Percentiles rank a stretch among this genome's conserved stretches.
Evolutionary conservation across 805 yeast species (phyloP).

Genomic region (Novakomyces olei): DNA sequence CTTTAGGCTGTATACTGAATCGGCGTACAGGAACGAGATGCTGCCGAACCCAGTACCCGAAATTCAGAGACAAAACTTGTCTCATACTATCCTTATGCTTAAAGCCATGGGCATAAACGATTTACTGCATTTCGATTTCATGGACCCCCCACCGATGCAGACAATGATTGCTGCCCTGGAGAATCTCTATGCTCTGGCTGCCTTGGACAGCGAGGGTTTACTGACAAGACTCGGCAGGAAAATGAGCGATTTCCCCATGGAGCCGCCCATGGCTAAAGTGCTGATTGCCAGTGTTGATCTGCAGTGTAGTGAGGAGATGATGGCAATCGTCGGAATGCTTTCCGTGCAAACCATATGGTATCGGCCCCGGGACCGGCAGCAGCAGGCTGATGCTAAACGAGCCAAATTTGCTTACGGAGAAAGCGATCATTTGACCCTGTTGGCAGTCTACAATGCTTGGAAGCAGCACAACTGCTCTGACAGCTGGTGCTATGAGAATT

Average conservation of each 20-base stretch:
- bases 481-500: slow-evolving; percentile 73
- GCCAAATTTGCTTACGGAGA: slow-evolving; percentile 29
- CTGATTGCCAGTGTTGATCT: slow-evolving; percentile 38
- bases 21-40: slow-evolving; percentile 58
- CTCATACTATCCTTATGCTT: slow-evolving; percentile 52
- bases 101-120: slow-evolving; percentile 73
- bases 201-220: slow-evolving; percentile 56
- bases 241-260: slow-evolving; percentile 85
- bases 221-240: slow-evolving; percentile 55
- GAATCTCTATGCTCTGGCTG: slow-evolving; percentile 67
- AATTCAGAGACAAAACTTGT: slow-evolving; percentile 62
- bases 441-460: slow-evolving; percentile 67
- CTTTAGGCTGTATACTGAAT: slow-evolving; percentile 66
- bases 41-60: slow-evolving; percentile 73
- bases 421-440: slow-evolving; percentile 63
- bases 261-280: slow-evolving; percentile 69
- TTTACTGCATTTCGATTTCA: slow-evolving; percentile 59
- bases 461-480: slow-evolving; percentile 38
- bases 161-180: slow-evolving; percentile 57
- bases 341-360: slow-evolving; percentile 54
- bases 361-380: slow-evolving; percentile 41
- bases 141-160: slow-evolving; percentile 70
- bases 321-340: slow-evolving; percentile 63
- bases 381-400: slow-evolving; percentile 41
- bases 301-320: slow-evolving; percentile 42